Percentiles rank a stretch among this genome's conserved stretches.
These are phyloP conservation scores for Coemansia sp. DNA, from an alignment of 192 early-diverging fungal genomes.

Conservation along the genomic window DNA sequence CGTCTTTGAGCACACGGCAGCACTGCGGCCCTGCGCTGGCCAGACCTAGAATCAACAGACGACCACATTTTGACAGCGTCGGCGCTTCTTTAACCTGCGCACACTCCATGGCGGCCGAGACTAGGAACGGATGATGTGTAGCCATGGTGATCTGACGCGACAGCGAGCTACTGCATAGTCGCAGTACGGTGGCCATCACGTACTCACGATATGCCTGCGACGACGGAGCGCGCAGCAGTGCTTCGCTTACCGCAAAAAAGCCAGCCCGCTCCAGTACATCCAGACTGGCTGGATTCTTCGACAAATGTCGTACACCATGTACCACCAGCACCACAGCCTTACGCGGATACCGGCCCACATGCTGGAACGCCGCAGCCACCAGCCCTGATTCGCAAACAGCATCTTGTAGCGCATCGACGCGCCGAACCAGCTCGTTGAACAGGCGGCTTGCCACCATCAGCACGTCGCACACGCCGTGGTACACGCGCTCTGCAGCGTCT, in stretches of 20 bases:
- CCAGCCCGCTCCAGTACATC: conserved; percentile 50
- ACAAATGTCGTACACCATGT: conserved; percentile 48
- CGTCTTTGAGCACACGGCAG: conserved; percentile 53
- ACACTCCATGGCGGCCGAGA: conserved; percentile 46
- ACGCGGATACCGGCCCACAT: conserved; percentile 42
- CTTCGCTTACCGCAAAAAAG: conserved; percentile 38
- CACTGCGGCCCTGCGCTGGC: conserved; percentile 42
- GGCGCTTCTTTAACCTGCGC: conserved; percentile 42
- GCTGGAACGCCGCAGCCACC: conserved; percentile 28
- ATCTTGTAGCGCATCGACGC: conserved; percentile 41
- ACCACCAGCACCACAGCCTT: conserved; percentile 46
- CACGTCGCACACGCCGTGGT: conserved; percentile 47
- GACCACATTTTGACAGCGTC: conserved; percentile 44
- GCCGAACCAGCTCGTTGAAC: conserved; percentile 46
- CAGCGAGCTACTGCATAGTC: conserved; percentile 46
- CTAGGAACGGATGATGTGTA: conserved; percentile 32
- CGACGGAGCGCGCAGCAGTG: conserved; percentile 32
- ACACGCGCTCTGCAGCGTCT: conserved; percentile 34
- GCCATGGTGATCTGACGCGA: conserved; percentile 47
- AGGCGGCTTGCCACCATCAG: conserved; percentile 44
- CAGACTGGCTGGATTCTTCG: conserved; percentile 51
- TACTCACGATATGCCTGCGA: conserved; percentile 48
- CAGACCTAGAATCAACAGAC: conserved; percentile 43
- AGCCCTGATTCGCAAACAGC: conserved; percentile 47
- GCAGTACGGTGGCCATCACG: conserved; percentile 49